A percentile compares a stretch with the other conserved stretches of the same genome.
Conservation (phyloP, 2,329 filamentous ascomycete species). For the Colletotrichum higginsianum region DNA sequence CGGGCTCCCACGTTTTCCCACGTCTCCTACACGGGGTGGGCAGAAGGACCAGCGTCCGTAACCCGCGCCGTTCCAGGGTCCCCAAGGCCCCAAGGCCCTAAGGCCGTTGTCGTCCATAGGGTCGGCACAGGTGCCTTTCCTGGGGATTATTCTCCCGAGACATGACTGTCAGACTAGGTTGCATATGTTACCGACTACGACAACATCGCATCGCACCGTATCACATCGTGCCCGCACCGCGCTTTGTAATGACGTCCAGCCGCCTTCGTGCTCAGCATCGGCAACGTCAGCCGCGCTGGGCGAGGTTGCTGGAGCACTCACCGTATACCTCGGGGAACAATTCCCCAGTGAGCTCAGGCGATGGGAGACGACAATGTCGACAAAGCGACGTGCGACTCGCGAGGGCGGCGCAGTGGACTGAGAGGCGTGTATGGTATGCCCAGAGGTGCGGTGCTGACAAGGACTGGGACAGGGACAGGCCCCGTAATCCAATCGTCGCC, state of each 20-base stretch:
- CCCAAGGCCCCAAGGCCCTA: background rate
- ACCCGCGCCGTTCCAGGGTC: constrained; percentile 9
- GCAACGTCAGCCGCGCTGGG: background rate
- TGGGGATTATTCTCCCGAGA: constrained; percentile 26
- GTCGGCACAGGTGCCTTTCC: constrained; percentile 29
- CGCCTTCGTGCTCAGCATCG: background rate
- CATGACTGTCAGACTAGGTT: constrained; percentile 34
- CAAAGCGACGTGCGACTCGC: background rate
- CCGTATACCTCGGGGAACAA: background rate
- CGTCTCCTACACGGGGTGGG: constrained; percentile 5
- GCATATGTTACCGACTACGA: constrained; percentile 34
- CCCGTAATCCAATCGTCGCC: background rate
- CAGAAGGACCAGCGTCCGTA: background rate
- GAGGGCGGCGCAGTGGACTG: background rate
- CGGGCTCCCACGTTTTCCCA: constrained; percentile 39
- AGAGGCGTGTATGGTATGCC: constrained; percentile 23
- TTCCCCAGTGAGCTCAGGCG: background rate
- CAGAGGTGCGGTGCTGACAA: constrained; percentile 31
- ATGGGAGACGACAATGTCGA: background rate
- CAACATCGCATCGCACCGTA: background rate
- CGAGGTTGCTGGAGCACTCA: background rate
- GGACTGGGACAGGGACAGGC: constrained; percentile 23
- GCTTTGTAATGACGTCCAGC: background rate
- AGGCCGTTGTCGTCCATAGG: background rate
- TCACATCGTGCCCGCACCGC: background rate